phyloP scores from a whole-genome alignment of 805 yeast genomes.

The Wickerhamiella lipophila region DNA sequence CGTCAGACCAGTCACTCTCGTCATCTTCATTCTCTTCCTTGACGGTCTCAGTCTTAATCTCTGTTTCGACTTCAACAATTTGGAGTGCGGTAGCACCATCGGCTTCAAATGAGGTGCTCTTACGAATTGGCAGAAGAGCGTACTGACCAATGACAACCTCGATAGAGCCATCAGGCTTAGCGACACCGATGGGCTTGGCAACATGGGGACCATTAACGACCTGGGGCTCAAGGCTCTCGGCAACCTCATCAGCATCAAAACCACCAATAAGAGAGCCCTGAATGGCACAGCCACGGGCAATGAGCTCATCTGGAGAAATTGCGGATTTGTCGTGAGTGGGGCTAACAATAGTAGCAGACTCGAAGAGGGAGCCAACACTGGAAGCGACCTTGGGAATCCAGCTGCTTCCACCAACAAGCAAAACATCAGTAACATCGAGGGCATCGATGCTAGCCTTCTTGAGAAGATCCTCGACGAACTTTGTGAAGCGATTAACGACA shows the following conservation, averaged over 20 bases:
- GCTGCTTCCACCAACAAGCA: constrained; percentile 88
- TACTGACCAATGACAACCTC: constrained; percentile 63
- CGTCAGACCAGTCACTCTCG: constrained; percentile 49
- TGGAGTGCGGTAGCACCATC: constrained; percentile 49
- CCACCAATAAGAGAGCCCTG: constrained; percentile 79
- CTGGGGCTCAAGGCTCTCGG: constrained; percentile 72
- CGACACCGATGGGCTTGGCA: constrained; percentile 70
- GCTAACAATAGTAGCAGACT: constrained; percentile 52
- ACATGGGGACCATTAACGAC: constrained; percentile 83
- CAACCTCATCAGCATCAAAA: constrained; percentile 70
- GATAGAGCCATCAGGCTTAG: constrained; percentile 56
- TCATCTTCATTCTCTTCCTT: constrained; percentile 50
- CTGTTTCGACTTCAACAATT: constrained; percentile 60
- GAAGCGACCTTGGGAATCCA: constrained; percentile 82
- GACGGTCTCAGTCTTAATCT: constrained; percentile 69
- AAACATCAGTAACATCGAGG: constrained; percentile 78
- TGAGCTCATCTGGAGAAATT: constrained; percentile 74
- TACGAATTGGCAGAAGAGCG: constrained; percentile 85
- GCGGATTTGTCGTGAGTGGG: constrained; percentile 68
- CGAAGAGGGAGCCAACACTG: constrained; percentile 56
- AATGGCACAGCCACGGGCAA: constrained; percentile 90
- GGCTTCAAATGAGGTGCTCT: constrained; percentile 50
- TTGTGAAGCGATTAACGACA: constrained; percentile 61
- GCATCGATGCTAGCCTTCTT: constrained; percentile 73
- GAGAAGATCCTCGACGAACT: constrained; percentile 62